Evolutionary conservation across 2,329 filamentous ascomycete genomes (phyloP).

Genomic region (Colletotrichum sp.): DNA sequence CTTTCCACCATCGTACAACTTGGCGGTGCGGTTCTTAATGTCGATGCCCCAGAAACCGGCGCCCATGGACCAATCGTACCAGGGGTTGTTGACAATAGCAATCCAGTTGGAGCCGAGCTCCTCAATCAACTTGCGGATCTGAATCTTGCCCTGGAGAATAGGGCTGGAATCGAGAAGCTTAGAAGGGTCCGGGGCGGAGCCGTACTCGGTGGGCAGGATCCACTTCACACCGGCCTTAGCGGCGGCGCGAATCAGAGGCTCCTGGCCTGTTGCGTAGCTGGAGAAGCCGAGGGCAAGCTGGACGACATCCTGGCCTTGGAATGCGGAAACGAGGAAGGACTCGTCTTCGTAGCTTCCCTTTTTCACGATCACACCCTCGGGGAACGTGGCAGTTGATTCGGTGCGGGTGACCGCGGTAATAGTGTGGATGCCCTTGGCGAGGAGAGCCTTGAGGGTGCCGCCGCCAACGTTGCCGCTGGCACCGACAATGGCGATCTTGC

Average conservation of each 20-base stretch:
- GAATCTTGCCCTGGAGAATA: conserved; percentile 30
- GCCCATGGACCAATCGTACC: conserved; percentile 34
- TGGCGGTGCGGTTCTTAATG: conserved; percentile 30
- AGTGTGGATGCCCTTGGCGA: conserved; percentile 48
- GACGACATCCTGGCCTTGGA: conserved; percentile 38
- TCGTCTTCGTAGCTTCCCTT: conserved; percentile 53
- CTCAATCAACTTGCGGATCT: conserved; percentile 30
- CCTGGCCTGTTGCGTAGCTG: conserved; percentile 42
- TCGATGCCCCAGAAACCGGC: conserved; percentile 35
- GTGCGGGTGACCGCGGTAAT: conserved; percentile 55
- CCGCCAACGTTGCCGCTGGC: conserved; percentile 43
- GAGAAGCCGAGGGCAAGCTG: conserved; percentile 25
- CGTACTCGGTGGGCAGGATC: conserved; percentile 58
- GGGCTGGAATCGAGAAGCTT: conserved; percentile 22
- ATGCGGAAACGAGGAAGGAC: conserved; percentile 28
- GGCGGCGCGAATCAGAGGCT: conserved; percentile 57
- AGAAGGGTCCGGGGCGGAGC: conserved; percentile 34
- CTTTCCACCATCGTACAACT: conserved; percentile 60
- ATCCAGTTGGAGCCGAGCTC: conserved; percentile 36
- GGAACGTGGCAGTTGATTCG: conserved; percentile 45
- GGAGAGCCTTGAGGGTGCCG: conserved; percentile 40
- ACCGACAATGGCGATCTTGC: conserved; percentile 32
- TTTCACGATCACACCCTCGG: conserved; percentile 40
- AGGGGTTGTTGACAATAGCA: conserved; percentile 35
- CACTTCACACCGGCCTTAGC: conserved; percentile 59